phyloP scores from a whole-genome alignment of 768 basidiomycete genomes.

The Leccinellum luteum region DNA sequence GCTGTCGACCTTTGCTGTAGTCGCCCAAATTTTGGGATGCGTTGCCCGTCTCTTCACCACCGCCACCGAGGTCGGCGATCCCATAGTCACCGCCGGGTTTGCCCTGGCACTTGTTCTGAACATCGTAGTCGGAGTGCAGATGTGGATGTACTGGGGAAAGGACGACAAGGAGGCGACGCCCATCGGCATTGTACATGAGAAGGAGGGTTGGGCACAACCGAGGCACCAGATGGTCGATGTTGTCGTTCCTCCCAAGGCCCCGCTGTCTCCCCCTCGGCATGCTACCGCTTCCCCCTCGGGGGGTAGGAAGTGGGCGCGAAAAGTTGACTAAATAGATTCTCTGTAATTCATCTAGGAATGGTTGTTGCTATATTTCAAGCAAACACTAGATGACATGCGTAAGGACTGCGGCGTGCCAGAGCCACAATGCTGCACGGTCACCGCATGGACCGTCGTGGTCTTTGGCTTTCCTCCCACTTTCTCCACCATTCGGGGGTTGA shows the following conservation, averaged over 20 bases:
- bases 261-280: slow-evolving; percentile 42
- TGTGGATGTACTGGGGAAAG: slow-evolving; percentile 82
- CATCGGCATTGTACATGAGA: slow-evolving; percentile 25
- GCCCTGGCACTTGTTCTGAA: slow-evolving; percentile 81
- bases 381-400: neutral
- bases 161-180: slow-evolving; percentile 34
- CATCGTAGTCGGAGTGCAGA: slow-evolving; percentile 75
- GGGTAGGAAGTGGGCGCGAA: slow-evolving; percentile 69
- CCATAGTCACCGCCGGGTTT: slow-evolving; percentile 79
- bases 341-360: slow-evolving; percentile 13
- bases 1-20: slow-evolving; percentile 88
- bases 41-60: slow-evolving; percentile 93
- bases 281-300: slow-evolving; percentile 41
- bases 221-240: slow-evolving; percentile 38
- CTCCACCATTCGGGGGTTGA: slow-evolving; percentile 30
- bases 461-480: slow-evolving; percentile 28
- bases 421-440: neutral
- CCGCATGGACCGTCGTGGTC: slow-evolving; percentile 2
- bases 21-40: slow-evolving; percentile 86
- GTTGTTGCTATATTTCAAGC: slow-evolving; percentile 19
- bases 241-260: slow-evolving; percentile 41
- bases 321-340: slow-evolving; percentile 55
- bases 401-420: neutral
- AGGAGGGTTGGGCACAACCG: slow-evolving; percentile 27
- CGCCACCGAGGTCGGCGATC: slow-evolving; percentile 82